Evolutionary conservation across 257 asterid genomes (phyloP).

Genomic region (Agastache rugosa): DNA sequence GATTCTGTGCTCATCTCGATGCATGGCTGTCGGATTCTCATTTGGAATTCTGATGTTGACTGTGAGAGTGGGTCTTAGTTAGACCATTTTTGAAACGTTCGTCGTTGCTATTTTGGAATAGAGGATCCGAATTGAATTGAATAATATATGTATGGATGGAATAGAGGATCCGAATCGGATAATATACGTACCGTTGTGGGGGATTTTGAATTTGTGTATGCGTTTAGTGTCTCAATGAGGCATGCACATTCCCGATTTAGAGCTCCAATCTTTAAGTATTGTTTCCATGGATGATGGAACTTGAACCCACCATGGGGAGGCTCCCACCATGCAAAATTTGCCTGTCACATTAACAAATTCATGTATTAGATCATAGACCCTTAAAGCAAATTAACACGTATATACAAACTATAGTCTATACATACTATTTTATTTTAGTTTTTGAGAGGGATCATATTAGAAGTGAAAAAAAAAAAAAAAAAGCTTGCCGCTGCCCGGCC

Average conservation of each 20-base stretch:
- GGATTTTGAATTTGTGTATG: slow-evolving; percentile 38
- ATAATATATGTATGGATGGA: not conserved
- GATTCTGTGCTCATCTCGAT: slow-evolving; percentile 55
- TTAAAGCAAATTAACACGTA: too few species aligned
- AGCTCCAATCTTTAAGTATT: slow-evolving; percentile 65
- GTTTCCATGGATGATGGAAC: slow-evolving; percentile 76
- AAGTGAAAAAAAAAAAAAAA: too few species aligned
- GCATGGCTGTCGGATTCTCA: slow-evolving; percentile 48
- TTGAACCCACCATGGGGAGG: slow-evolving; percentile 66
- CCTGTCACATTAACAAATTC: slow-evolving; percentile 46
- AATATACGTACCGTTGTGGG: slow-evolving; percentile 31
- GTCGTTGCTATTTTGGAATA: too few species aligned
- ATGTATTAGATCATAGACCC: not conserved
- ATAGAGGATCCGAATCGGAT: too few species aligned
- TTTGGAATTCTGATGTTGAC: slow-evolving; percentile 46
- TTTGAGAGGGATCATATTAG: too few species aligned
- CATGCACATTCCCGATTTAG: slow-evolving; percentile 72
- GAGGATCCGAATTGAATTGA: too few species aligned
- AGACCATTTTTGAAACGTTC: too few species aligned
- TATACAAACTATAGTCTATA: too few species aligned
- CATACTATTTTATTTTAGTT: too few species aligned
- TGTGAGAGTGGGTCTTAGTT: not conserved
- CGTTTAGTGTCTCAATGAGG: slow-evolving; percentile 61
- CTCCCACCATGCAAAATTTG: slow-evolving; percentile 91
- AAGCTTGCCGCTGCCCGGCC: too few species aligned